A percentile compares a stretch with the other conserved stretches of the same genome.
Evolutionary conservation across 805 yeast species (phyloP).

Genomic region (Yamadazyma kitorensis): DNA sequence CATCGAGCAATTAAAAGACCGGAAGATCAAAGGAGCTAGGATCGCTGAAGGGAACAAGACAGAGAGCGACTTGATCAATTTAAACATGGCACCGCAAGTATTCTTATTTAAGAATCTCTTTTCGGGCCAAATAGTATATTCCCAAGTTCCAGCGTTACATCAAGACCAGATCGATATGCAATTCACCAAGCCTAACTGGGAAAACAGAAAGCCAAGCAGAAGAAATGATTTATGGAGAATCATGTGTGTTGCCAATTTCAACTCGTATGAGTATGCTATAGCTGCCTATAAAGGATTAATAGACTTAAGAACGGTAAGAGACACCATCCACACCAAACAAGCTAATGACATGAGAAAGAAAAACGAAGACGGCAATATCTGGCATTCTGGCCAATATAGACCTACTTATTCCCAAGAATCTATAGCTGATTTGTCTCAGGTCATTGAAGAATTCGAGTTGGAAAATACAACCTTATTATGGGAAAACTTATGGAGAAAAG

Average conservation of each 20-base stretch:
- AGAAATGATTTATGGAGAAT: conserved; percentile 90
- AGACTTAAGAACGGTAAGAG: conserved; percentile 71
- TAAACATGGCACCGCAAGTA: conserved; percentile 79
- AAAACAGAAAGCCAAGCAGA: conserved; percentile 73
- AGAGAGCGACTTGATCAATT: conserved; percentile 30
- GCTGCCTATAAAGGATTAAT: conserved; percentile 74
- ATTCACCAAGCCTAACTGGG: conserved; percentile 85
- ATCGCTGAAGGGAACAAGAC: conserved; percentile 39
- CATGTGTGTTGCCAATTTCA: conserved; percentile 77
- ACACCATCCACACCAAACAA: conserved; percentile 53
- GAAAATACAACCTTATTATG: conserved; percentile 58
- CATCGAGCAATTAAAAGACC: conserved; percentile 42
- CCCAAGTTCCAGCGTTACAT: conserved; percentile 73
- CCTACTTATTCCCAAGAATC: conserved; percentile 92
- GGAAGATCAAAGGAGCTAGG: conserved; percentile 41
- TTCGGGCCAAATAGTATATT: conserved; percentile 84
- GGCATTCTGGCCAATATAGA: conserved; percentile 86
- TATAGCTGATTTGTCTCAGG: conserved; percentile 74
- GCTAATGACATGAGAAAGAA: conserved; percentile 70
- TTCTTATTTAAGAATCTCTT: conserved; percentile 81
- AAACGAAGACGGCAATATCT: conserved; percentile 72
- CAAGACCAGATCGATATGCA: conserved; percentile 63
- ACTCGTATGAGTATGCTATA: conserved; percentile 58
- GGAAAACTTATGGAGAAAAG: conserved; percentile 88
- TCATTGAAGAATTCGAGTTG: conserved; percentile 60